These are phyloP conservation scores for Lactarius sp. DNA, from an alignment of 768 basidiomycete species.

Conservation along the genomic window DNA sequence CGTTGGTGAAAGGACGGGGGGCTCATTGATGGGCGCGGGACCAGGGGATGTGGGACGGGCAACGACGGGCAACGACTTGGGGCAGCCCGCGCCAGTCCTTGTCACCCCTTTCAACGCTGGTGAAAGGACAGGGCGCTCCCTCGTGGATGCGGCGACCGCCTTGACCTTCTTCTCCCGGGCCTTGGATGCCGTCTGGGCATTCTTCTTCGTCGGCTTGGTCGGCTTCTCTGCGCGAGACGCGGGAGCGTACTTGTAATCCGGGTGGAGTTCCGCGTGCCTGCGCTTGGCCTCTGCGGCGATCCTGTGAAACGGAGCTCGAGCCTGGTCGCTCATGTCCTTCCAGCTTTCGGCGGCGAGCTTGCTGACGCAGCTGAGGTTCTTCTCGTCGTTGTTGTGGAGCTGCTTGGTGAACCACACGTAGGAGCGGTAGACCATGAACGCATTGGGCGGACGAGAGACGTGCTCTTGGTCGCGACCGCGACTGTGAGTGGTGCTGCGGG, in stretches of 20 bases:
- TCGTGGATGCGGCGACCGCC: slow-evolving; percentile 32
- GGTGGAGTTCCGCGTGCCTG: slow-evolving; percentile 47
- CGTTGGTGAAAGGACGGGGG: not conserved
- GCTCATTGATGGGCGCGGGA: slow-evolving; percentile 31
- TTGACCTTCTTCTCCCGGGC: slow-evolving; percentile 42
- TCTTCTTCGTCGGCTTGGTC: slow-evolving; percentile 33
- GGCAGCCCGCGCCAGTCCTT: not conserved
- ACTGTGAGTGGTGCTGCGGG: slow-evolving; percentile 38
- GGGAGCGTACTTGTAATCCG: slow-evolving; percentile 63
- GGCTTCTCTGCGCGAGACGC: slow-evolving; percentile 32
- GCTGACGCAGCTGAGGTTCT: slow-evolving; percentile 69
- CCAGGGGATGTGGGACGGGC: not conserved
- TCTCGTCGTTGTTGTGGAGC: slow-evolving; percentile 42
- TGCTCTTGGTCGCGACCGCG: slow-evolving; percentile 43
- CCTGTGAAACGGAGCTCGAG: slow-evolving; percentile 44
- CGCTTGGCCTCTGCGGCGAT: slow-evolving; percentile 45
- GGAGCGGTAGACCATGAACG: slow-evolving; percentile 81
- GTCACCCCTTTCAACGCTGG: not conserved
- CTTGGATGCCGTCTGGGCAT: slow-evolving; percentile 26
- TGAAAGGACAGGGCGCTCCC: slow-evolving; percentile 23
- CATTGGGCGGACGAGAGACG: slow-evolving; percentile 76
- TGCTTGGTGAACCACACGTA: slow-evolving; percentile 52
- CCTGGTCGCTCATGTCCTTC: slow-evolving; percentile 47
- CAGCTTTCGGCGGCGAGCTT: slow-evolving; percentile 66
- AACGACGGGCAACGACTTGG: not conserved